Percentiles rank a stretch among this genome's conserved stretches.
Conservation (phyloP, 1,284 basidiomycete genomes). For the Gomphus sp. region DNA sequence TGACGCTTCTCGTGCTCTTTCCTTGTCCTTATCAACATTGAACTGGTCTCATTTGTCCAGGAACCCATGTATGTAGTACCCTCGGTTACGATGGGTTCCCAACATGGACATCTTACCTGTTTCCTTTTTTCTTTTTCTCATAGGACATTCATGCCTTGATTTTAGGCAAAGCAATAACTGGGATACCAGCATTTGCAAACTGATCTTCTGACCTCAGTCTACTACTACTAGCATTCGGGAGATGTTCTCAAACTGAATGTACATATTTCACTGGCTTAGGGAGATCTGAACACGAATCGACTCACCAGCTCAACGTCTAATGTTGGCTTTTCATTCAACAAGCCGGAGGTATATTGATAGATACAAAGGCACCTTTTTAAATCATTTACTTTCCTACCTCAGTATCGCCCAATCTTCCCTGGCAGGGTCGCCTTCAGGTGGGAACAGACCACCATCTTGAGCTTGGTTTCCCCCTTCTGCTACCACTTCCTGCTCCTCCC, state of each 20-base stretch:
- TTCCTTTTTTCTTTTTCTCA: background rate
- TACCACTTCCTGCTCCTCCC: slow-evolving; percentile 29
- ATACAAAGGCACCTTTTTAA: background rate
- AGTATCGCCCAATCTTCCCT: slow-evolving; percentile 57
- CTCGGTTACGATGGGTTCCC: background rate
- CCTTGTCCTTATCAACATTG: background rate
- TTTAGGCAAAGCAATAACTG: slow-evolving; percentile 86
- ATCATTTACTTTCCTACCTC: slow-evolving; percentile 24
- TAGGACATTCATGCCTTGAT: slow-evolving; percentile 84
- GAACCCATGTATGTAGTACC: slow-evolving; percentile 39
- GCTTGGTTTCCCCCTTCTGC: slow-evolving; percentile 16
- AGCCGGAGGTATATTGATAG: background rate
- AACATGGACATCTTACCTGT: too few relatives aligned
- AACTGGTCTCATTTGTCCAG: slow-evolving; percentile 15
- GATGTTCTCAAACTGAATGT: background rate
- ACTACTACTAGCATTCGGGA: too few relatives aligned
- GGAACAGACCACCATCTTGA: slow-evolving; percentile 40
- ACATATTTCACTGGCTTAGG: background rate
- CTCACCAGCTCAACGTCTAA: too few relatives aligned
- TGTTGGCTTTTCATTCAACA: background rate
- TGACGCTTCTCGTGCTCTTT: slow-evolving; percentile 20
- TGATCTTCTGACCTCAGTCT: slow-evolving; percentile 17
- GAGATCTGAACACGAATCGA: background rate
- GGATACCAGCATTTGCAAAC: slow-evolving; percentile 71
- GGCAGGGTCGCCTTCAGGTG: slow-evolving; percentile 53